Evolutionary conservation across 768 basidiomycete genomes (phyloP).

Genomic region (Lepiota brunneoincarnata): DNA sequence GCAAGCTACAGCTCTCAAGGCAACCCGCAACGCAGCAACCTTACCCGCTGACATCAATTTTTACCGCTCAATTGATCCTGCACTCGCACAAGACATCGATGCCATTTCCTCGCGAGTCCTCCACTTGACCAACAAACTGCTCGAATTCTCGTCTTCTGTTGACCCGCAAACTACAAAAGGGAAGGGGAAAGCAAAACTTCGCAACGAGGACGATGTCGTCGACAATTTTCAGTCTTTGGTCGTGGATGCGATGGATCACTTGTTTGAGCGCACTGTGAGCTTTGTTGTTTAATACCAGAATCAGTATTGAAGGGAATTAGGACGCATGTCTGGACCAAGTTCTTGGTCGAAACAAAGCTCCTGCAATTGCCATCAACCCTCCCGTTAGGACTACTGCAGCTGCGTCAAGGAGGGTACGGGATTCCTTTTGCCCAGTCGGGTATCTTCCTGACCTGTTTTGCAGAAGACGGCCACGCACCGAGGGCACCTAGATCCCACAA

Average conservation of each 20-base stretch:
- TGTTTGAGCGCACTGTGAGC: constrained; percentile 81
- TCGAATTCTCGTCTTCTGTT: constrained; percentile 48
- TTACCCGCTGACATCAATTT: constrained; percentile 81
- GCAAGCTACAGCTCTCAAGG: constrained; percentile 58
- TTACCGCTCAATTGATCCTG: constrained; percentile 81
- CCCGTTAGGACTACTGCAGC: constrained; percentile 14
- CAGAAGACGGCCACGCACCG: constrained; percentile 31
- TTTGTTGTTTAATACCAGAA: background rate
- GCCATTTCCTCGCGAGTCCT: constrained; percentile 64
- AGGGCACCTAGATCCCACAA: constrained; percentile 52
- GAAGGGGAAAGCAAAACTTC: constrained; percentile 56
- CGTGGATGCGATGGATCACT: constrained; percentile 80
- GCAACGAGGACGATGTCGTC: constrained; percentile 75
- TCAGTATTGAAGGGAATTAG: constrained; percentile 31
- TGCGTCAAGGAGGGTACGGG: constrained; percentile 27
- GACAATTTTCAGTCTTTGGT: constrained; percentile 79
- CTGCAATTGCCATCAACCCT: constrained; percentile 59
- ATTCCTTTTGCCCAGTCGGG: background rate
- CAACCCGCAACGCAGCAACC: constrained; percentile 58
- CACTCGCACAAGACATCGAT: constrained; percentile 71
- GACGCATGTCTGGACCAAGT: constrained; percentile 81
- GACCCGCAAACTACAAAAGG: constrained; percentile 31
- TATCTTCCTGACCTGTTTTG: background rate
- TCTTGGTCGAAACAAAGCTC: constrained; percentile 67
- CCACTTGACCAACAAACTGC: constrained; percentile 58